Evolutionary conservation across 495 filamentous ascomycete species (phyloP).

Genomic region (Neohortaea acidophila): DNA sequence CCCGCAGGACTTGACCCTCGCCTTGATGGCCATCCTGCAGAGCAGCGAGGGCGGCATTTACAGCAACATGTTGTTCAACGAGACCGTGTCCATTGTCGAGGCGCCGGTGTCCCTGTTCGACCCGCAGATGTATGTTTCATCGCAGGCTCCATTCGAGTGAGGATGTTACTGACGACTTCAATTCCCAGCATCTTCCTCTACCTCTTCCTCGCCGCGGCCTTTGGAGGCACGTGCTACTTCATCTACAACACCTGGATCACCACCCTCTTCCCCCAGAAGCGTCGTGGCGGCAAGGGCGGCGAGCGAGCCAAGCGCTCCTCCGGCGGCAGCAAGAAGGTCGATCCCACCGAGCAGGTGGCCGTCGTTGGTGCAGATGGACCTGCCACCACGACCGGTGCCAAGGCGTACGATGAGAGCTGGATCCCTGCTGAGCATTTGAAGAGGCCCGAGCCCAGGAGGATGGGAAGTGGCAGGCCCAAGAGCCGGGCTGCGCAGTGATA

Average conservation of each 20-base stretch:
- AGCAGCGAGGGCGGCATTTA: constrained; percentile 51
- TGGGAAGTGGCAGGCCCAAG: constrained; percentile 45
- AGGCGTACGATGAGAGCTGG: constrained; percentile 89
- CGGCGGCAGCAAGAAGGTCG: constrained; percentile 48
- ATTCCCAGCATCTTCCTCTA: constrained; percentile 79
- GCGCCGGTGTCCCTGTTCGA: constrained; percentile 86
- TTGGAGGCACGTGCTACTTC: constrained; percentile 73
- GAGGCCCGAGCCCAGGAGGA: constrained; percentile 62
- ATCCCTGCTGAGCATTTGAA: constrained; percentile 86
- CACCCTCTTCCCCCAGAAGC: constrained; percentile 87
- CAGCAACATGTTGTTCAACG: constrained; percentile 70
- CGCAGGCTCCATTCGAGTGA: no score
- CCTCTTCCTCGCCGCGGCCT: constrained; percentile 66
- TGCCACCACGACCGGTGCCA: constrained; percentile 48
- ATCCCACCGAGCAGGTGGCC: constrained; percentile 41
- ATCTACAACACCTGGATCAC: constrained; percentile 97
- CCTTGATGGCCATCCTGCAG: constrained; percentile 57
- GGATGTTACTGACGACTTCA: no score
- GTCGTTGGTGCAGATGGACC: constrained; percentile 56
- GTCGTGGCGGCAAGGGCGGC: constrained; percentile 47
- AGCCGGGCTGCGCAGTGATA: constrained; percentile 14
- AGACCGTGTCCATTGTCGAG: constrained; percentile 79
- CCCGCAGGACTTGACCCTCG: constrained; percentile 72
- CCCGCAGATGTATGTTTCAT: constrained; percentile 68
- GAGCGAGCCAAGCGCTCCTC: constrained; percentile 42